Conservation (phyloP, 768 basidiomycete species). For the Auricularia auricula-judae region DNA sequence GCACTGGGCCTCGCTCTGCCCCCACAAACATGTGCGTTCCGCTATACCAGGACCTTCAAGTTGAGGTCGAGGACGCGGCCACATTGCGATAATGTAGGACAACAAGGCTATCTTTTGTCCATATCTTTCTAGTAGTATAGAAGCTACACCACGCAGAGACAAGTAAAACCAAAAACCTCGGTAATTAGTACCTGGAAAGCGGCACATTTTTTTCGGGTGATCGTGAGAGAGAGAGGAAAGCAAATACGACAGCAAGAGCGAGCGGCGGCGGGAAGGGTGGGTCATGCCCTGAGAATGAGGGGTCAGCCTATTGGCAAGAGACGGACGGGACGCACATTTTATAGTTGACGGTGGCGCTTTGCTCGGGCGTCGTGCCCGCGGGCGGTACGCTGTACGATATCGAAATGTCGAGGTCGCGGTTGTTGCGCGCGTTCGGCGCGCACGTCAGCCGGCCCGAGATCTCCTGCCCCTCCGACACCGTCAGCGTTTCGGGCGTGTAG, state of each 20-base stretch:
- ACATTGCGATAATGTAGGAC: too few relatives aligned
- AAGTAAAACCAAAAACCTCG: too few relatives aligned
- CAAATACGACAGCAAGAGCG: too few relatives aligned
- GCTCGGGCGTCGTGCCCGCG: constrained; percentile 7
- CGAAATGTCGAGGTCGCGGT: constrained; percentile 87
- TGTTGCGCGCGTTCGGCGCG: constrained; percentile 85
- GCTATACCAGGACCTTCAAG: too few relatives aligned
- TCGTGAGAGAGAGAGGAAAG: too few relatives aligned
- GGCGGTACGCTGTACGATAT: constrained; percentile 54
- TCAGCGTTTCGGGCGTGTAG: constrained; percentile 77
- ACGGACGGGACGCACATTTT: constrained; percentile 63
- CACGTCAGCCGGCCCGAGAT: constrained; percentile 67
- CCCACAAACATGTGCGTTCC: neutral
- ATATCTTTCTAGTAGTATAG: too few relatives aligned
- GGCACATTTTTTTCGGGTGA: too few relatives aligned
- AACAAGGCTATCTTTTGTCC: too few relatives aligned
- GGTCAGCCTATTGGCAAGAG: constrained; percentile 4
- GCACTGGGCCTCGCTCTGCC: neutral
- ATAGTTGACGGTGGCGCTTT: constrained; percentile 40
- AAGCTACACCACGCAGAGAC: too few relatives aligned
- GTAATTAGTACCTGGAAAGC: too few relatives aligned
- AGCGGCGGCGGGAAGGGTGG: neutral
- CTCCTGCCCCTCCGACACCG: constrained; percentile 55
- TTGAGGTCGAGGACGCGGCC: too few relatives aligned
- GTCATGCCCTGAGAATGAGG: constrained; percentile 58